phyloP scores from a whole-genome alignment of 768 basidiomycete species.

The Pilatotrama ljubarskyi region DNA sequence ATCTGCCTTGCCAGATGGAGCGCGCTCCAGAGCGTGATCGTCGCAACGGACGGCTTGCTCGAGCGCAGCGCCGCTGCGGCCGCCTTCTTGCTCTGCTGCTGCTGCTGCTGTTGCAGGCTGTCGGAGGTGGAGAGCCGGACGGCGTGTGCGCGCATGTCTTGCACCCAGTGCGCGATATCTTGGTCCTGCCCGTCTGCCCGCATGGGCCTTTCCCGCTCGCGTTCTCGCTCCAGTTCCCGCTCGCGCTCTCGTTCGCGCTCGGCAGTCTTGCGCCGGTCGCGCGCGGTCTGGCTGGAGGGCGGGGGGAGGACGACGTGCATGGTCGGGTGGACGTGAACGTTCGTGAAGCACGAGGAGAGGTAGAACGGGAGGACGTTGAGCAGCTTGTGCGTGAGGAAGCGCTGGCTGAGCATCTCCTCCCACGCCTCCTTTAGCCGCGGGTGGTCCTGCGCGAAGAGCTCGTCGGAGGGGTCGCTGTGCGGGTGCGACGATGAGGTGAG shows the following conservation, averaged over 20 bases:
- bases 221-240: no score
- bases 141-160: conserved; percentile 11
- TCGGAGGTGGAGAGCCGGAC: conserved; percentile 6
- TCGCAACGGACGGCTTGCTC: conserved; percentile 24
- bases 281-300: neutral
- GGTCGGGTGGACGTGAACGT: conserved; percentile 50
- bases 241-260: no score
- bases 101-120: neutral
- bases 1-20: conserved; percentile 70
- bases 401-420: conserved; percentile 62
- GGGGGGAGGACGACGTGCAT: conserved; percentile 57
- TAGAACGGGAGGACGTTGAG: conserved; percentile 68
- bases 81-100: neutral
- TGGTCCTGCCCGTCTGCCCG: neutral
- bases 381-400: conserved; percentile 55
- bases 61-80: conserved; percentile 9
- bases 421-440: conserved; percentile 60
- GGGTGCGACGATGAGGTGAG: conserved; percentile 4
- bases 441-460: conserved; percentile 54
- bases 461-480: conserved; percentile 6
- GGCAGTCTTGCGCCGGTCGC: neutral
- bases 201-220: neutral
- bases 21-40: conserved; percentile 47
- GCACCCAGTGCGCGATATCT: neutral
- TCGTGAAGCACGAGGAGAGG: conserved; percentile 55